Percentiles rank a stretch among this genome's conserved stretches.
Evolutionary conservation across 768 basidiomycete species (phyloP).

Genomic region (Gautieria morchelliformis): DNA sequence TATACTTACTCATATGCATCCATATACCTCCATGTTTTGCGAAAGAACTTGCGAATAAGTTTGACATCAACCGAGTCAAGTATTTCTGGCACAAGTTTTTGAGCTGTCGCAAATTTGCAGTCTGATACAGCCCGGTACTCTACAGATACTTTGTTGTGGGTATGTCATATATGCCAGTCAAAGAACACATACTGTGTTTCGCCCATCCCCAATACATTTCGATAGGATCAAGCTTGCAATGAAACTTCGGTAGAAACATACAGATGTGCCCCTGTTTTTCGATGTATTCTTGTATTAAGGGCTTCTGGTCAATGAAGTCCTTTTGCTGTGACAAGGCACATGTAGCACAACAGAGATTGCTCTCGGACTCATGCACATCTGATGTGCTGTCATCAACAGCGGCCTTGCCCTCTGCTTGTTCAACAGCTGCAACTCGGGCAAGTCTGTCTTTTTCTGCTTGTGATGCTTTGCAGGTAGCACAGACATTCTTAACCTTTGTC

Average conservation of each 20-base stretch:
- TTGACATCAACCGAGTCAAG: constrained; percentile 11
- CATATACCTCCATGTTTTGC: constrained; percentile 12
- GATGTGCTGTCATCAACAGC: background rate
- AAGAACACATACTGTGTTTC: constrained; percentile 1
- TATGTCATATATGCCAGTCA: background rate
- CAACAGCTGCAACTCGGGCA: constrained; percentile 8
- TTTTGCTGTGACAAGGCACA: constrained; percentile 11
- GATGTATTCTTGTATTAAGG: constrained; percentile 18
- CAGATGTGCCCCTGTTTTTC: constrained; percentile 21
- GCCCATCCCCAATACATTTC: constrained; percentile 9
- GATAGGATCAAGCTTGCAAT: constrained; percentile 24
- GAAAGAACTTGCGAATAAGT: constrained; percentile 13
- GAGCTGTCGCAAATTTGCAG: constrained; percentile 16
- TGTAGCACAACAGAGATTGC: constrained; percentile 4
- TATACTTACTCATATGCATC: constrained; percentile 10
- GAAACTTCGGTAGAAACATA: constrained; percentile 21
- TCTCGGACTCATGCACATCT: no score
- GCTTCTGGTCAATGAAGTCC: constrained; percentile 20
- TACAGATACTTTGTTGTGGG: background rate
- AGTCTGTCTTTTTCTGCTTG: constrained; percentile 7
- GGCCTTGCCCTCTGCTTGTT: background rate
- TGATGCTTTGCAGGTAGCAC: constrained; percentile 13
- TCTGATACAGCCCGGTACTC: constrained; percentile 16
- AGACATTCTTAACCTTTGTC: constrained; percentile 9
- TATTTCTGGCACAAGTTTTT: constrained; percentile 17